A percentile compares a stretch with the other conserved stretches of the same genome.
Evolutionary conservation across 2,329 filamentous ascomycete genomes (phyloP).

Genomic region (Phaeoacremonium minimum): DNA sequence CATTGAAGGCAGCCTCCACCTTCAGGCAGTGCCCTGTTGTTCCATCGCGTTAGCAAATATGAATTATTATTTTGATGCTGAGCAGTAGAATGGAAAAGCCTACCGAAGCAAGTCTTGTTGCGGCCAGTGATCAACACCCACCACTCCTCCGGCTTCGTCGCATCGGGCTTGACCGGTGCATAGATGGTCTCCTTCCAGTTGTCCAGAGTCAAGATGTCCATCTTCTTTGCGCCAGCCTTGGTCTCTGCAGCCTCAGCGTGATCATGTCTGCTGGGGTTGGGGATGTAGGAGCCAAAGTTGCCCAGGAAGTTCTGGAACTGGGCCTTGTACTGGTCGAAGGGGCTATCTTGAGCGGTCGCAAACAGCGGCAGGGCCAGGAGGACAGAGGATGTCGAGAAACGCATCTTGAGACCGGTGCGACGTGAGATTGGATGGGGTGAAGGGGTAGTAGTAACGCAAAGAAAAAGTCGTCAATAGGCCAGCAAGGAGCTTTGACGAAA

Average conservation of each 20-base stretch:
- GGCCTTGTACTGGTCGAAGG: slow-evolving; percentile 54
- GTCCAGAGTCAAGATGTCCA: slow-evolving; percentile 58
- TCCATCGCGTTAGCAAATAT: slow-evolving; percentile 11
- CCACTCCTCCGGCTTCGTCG: slow-evolving; percentile 68
- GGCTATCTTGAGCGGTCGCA: slow-evolving; percentile 44
- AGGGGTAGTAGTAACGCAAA: not conserved
- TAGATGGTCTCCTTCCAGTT: slow-evolving; percentile 70
- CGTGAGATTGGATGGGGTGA: not conserved
- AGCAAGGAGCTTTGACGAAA: not conserved
- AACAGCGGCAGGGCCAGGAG: slow-evolving; percentile 53
- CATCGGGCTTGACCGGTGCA: slow-evolving; percentile 52
- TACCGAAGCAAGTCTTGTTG: slow-evolving; percentile 73
- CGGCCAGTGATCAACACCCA: slow-evolving; percentile 70
- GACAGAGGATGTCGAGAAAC: slow-evolving; percentile 46
- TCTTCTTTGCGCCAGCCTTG: slow-evolving; percentile 44
- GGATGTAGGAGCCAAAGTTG: slow-evolving; percentile 50
- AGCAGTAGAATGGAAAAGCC: slow-evolving; percentile 14
- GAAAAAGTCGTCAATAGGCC: too few species aligned
- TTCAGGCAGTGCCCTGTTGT: slow-evolving; percentile 56
- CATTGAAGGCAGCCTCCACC: slow-evolving; percentile 63
- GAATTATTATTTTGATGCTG: not conserved
- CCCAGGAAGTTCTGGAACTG: slow-evolving; percentile 62
- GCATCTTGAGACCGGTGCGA: slow-evolving; percentile 41
- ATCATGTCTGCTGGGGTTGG: slow-evolving; percentile 25
- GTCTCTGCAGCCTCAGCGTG: slow-evolving; percentile 40